These are phyloP conservation scores for Arthrinium phaeospermum DNA, from an alignment of 2,329 filamentous ascomycete genomes.

Conservation along the genomic window DNA sequence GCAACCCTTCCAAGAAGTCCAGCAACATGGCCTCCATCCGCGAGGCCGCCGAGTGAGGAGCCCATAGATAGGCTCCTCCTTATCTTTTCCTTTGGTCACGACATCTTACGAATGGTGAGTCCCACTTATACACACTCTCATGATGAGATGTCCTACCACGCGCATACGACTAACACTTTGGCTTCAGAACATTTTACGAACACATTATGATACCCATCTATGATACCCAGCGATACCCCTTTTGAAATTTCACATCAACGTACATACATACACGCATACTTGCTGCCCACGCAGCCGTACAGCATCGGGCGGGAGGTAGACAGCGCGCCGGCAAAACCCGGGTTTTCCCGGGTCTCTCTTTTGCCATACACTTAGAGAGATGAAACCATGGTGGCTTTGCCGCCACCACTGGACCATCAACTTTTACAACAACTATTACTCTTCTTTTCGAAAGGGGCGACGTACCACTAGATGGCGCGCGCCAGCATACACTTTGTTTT, in stretches of 20 bases:
- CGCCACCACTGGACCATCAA: not conserved
- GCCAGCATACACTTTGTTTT: not conserved
- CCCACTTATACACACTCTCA: not conserved
- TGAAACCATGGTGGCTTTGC: not conserved
- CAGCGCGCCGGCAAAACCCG: slow-evolving; percentile 1
- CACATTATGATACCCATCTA: slow-evolving; percentile 19
- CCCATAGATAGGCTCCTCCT: not conserved
- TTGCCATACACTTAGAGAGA: not conserved
- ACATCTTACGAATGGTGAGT: slow-evolving; percentile 35
- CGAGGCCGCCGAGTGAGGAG: slow-evolving; percentile 50
- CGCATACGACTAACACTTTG: not conserved
- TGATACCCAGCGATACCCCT: slow-evolving; percentile 19
- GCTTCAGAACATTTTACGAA: slow-evolving; percentile 1
- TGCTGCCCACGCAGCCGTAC: slow-evolving; percentile 9
- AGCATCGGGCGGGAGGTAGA: slow-evolving; percentile 11
- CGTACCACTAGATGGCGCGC: slow-evolving; percentile 8
- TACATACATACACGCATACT: slow-evolving; percentile 8
- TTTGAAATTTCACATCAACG: not conserved
- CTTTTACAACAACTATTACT: not conserved
- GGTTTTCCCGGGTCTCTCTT: not conserved
- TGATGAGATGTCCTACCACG: not conserved
- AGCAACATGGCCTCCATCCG: slow-evolving; percentile 62
- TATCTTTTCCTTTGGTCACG: slow-evolving; percentile 32
- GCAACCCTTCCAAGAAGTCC: slow-evolving; percentile 43
- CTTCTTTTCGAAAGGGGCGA: not conserved